Percentiles rank a stretch among this genome's conserved stretches.
These are phyloP conservation scores for Rhodotorula kratochvilovae DNA, from an alignment of 768 basidiomycete genomes.

Conservation along the genomic window DNA sequence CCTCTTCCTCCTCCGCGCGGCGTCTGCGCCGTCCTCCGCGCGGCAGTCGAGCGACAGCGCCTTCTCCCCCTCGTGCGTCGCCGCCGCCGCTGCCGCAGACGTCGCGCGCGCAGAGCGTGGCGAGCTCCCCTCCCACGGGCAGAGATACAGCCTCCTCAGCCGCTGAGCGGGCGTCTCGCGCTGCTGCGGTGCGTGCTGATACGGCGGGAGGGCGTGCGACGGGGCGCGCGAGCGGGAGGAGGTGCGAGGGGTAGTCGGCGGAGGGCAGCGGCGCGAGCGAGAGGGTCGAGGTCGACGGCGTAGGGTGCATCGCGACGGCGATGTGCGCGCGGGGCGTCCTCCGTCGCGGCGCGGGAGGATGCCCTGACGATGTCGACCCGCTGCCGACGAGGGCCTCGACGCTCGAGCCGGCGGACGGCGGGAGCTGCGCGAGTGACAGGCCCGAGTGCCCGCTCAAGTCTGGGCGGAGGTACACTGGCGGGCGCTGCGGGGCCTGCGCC, in stretches of 20 bases:
- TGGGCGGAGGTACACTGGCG: not conserved
- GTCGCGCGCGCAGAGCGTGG: not conserved
- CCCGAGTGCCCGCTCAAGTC: not conserved
- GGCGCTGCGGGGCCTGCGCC: not conserved
- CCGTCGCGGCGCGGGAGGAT: not conserved
- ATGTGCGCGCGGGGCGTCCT: not conserved
- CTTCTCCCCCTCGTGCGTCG: not conserved
- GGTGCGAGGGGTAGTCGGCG: not conserved
- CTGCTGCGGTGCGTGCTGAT: not conserved
- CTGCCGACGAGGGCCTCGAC: not conserved
- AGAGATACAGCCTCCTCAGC: constrained; percentile 24
- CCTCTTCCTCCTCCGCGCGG: not conserved
- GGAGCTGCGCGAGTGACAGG: constrained; percentile 1
- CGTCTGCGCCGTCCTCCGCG: not conserved
- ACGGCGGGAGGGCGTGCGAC: not conserved
- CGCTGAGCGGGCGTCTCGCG: constrained; percentile 6
- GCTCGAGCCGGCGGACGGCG: not conserved
- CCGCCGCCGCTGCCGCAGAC: too few relatives aligned
- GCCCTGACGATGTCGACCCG: not conserved
- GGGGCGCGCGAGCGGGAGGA: not conserved
- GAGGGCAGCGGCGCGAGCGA: not conserved
- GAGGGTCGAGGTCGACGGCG: not conserved
- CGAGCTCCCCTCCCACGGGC: constrained; percentile 17
- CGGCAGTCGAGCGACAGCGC: not conserved
- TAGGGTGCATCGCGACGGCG: not conserved